Percentiles rank a stretch among this genome's conserved stretches.
phyloP scores from a whole-genome alignment of 306 rosid species.

The Amphicarpaea edgeworthii region DNA sequence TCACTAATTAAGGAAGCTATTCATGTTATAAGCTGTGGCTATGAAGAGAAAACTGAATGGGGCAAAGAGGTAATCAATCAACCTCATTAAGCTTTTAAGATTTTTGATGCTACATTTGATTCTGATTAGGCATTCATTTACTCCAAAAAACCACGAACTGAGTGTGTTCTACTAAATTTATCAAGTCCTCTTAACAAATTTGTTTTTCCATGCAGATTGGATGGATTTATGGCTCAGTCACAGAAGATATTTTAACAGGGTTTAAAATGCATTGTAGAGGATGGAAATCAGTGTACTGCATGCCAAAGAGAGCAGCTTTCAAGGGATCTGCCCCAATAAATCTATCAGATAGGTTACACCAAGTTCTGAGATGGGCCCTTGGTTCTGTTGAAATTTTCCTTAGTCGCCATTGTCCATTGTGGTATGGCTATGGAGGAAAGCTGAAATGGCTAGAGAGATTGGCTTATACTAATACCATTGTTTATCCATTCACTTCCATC shows the following conservation, averaged over 20 bases:
- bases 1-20: constrained; percentile 10
- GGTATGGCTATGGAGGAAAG: constrained; percentile 24
- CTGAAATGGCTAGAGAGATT: constrained; percentile 16
- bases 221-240: constrained; percentile 10
- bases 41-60: constrained; percentile 7
- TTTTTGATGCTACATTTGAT: not conserved
- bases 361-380: constrained; percentile 18
- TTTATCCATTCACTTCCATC: constrained; percentile 12
- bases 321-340: constrained; percentile 16
- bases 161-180: not conserved
- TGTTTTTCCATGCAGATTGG: constrained; percentile 20
- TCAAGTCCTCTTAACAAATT: not conserved
- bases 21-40: constrained; percentile 24
- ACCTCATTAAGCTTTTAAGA: not conserved
- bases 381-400: constrained; percentile 22
- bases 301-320: constrained; percentile 17
- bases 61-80: constrained; percentile 9
- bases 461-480: constrained; percentile 13
- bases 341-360: constrained; percentile 18
- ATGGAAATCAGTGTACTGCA: constrained; percentile 19
- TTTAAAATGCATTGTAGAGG: constrained; percentile 19
- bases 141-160: not conserved
- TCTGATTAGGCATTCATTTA: not conserved
- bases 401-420: constrained; percentile 15
- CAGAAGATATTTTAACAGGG: constrained; percentile 8